A percentile compares a stretch with the other conserved stretches of the same genome.
Conservation (phyloP, 75 land plant species). For the Cupressus sempervirens region DNA sequence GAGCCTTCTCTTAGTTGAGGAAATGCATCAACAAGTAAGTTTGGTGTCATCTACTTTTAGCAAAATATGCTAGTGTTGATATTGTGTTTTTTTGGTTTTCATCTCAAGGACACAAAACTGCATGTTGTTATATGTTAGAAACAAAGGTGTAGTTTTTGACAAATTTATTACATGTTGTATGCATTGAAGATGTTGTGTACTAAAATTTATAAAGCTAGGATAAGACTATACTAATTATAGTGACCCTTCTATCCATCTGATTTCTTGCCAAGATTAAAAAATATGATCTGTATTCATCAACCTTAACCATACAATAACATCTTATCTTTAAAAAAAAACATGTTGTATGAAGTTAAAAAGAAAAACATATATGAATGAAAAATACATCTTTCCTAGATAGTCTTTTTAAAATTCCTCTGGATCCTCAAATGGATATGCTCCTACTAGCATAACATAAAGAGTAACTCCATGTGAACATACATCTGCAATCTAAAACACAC, state of each 20-base stretch:
- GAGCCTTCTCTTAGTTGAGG: constrained; percentile 74
- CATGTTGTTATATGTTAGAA: not conserved
- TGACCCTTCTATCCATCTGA: too few relatives aligned
- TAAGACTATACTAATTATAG: not conserved
- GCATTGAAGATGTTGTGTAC: not conserved
- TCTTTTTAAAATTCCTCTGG: constrained; percentile 36
- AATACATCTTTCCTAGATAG: constrained; percentile 26
- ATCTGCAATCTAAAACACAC: constrained; percentile 33
- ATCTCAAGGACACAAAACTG: not conserved
- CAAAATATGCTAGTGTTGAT: not conserved
- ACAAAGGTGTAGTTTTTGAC: too few relatives aligned
- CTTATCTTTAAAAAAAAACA: not conserved
- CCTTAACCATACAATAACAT: not conserved
- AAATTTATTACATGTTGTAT: not conserved
- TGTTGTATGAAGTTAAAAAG: not conserved
- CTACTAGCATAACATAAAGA: constrained; percentile 42
- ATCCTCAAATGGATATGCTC: constrained; percentile 50
- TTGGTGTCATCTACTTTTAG: not conserved
- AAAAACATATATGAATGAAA: not conserved
- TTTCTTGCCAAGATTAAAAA: not conserved
- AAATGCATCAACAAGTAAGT: constrained; percentile 83
- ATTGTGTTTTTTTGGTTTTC: not conserved
- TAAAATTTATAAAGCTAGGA: not conserved
- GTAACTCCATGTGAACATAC: constrained; percentile 55
- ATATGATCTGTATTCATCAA: not conserved